phyloP scores from a whole-genome alignment of 495 filamentous ascomycete species.

The Hypoxylon trugodes region DNA sequence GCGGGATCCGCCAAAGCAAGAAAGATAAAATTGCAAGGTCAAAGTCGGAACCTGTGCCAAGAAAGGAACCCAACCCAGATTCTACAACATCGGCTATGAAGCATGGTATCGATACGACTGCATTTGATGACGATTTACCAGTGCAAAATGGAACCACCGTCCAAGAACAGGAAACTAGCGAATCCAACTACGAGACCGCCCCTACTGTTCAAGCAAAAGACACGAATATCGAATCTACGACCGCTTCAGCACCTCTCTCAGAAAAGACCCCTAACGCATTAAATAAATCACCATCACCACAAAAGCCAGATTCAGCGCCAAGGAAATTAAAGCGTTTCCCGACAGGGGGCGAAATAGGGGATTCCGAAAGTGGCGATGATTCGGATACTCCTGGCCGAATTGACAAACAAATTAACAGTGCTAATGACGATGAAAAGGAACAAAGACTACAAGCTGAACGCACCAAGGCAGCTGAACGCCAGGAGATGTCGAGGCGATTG shows the following conservation, averaged over 20 bases:
- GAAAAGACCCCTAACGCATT: constrained; percentile 49
- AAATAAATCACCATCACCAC: constrained; percentile 46
- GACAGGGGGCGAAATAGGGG: constrained; percentile 51
- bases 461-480: constrained; percentile 32
- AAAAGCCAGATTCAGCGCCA: background rate
- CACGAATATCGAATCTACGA: constrained; percentile 20
- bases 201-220: constrained; percentile 44
- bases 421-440: constrained; percentile 27
- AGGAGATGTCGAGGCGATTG: constrained; percentile 38
- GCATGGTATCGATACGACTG: constrained; percentile 44
- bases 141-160: background rate
- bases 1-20: background rate
- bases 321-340: constrained; percentile 32
- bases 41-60: constrained; percentile 23
- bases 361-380: constrained; percentile 50
- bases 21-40: constrained; percentile 18
- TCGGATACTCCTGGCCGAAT: constrained; percentile 24
- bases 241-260: constrained; percentile 45
- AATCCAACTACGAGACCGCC: constrained; percentile 40
- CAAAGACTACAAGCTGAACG: constrained; percentile 36
- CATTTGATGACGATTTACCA: constrained; percentile 34
- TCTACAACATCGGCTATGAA: constrained; percentile 13
- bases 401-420: constrained; percentile 35
- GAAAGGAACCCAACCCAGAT: constrained; percentile 4
- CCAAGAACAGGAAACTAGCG: constrained; percentile 10